phyloP scores from a whole-genome alignment of 257 asterid genomes.

The Leptodermis oblonga region DNA sequence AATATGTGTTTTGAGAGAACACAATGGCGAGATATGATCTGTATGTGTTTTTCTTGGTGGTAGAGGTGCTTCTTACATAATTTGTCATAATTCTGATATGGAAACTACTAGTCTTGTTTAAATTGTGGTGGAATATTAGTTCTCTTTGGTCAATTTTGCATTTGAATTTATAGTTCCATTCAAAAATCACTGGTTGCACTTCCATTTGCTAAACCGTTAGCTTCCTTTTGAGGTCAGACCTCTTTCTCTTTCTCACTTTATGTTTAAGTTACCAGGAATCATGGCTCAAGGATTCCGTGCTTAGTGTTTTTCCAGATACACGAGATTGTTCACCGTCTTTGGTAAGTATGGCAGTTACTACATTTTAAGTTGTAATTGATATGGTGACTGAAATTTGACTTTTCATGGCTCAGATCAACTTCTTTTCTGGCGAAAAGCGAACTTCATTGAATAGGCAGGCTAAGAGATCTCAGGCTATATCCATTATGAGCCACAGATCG shows the following conservation, averaged over 20 bases:
- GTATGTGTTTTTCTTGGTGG: background rate
- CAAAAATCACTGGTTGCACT: background rate
- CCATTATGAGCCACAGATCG: slow-evolving; percentile 56
- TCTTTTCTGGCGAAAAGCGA: slow-evolving; percentile 69
- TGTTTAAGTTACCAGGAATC: slow-evolving; percentile 53
- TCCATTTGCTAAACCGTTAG: background rate
- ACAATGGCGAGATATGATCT: background rate
- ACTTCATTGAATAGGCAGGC: slow-evolving; percentile 47
- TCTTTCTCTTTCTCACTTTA: slow-evolving; percentile 10
- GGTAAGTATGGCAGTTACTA: slow-evolving; percentile 37
- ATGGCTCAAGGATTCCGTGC: slow-evolving; percentile 87
- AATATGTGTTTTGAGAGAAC: background rate
- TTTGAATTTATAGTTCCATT: slow-evolving; percentile 1
- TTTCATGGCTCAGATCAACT: slow-evolving; percentile 49
- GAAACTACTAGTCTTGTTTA: background rate
- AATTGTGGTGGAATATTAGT: background rate
- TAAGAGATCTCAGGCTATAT: slow-evolving; percentile 45
- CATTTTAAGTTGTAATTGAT: slow-evolving; percentile 9
- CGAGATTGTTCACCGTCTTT: slow-evolving; percentile 76
- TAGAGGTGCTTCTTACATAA: background rate
- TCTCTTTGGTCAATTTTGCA: background rate
- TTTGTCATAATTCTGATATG: background rate
- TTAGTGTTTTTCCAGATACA: slow-evolving; percentile 82
- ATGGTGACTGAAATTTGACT: slow-evolving; percentile 21
- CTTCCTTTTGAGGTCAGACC: background rate